Base-by-base conservation (phyloP, 2,329 filamentous ascomycete genomes). In the Xylariales sp. region DNA sequence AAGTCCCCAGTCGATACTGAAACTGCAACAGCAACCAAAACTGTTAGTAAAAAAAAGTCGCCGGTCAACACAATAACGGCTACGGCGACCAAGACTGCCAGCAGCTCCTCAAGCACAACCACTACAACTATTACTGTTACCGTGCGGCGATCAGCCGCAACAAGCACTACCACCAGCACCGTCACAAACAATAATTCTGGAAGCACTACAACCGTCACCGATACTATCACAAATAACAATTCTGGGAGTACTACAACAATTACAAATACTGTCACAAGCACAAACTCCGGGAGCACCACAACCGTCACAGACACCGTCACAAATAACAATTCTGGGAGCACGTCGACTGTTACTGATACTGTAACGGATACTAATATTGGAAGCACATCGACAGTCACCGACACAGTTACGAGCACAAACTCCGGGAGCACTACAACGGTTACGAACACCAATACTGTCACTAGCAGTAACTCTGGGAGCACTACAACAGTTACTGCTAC, bases 61-160 rank as follows among this genome's bases (percentile, higher is more conserved):
- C 39, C n/a, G 62, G 66, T 61, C 16, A 9, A 45, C 7, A 68
- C 62, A 45, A 36, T 53, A 28, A 62, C 58, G 41, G 48, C 63
- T 30, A 65, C 66, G 16, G 56, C 45, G 4, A 68, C 50, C 6
- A 41, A 18, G 7, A 39, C 56, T 23, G 14, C 45, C 8, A 56
- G n/a, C 30, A 56, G 45, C 32, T 36, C 61, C 9, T 61, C 65
- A 48, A 61, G 65, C 30, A 61, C 57, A 32, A 58, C 30, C 3
- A 62, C 49, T 30, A 65, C 63, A 8, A 65, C 63, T 34, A 43
- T 56, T 39, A 65, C 62, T 3, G 10, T 65, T 14, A 60, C 50
- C 5, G 55, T 60, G 16, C 28, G 34, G 5, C 30, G 3, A 12
- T 36, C 62, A 14, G n/a, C 48, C 14, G 36, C 23, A 30, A 39